Evolutionary conservation across 495 filamentous ascomycete genomes (phyloP).

Genomic region (Aspergillus affinis): DNA sequence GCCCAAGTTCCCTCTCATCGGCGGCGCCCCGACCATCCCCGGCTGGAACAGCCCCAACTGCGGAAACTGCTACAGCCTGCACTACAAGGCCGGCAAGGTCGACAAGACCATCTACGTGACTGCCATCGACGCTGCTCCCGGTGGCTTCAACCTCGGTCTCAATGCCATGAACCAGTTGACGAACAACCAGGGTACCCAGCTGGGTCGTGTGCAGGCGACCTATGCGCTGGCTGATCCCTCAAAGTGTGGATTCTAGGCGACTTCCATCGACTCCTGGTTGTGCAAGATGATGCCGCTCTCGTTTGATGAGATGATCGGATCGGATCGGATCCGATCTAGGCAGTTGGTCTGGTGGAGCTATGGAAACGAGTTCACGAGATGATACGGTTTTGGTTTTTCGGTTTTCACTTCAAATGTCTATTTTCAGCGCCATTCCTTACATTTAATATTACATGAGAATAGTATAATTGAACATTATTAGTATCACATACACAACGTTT

Average conservation of each 20-base stretch:
- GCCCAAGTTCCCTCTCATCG: constrained; percentile 58
- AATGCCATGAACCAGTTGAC: constrained; percentile 68
- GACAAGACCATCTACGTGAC: constrained; percentile 62
- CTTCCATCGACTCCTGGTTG: no score
- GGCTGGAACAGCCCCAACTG: constrained; percentile 62
- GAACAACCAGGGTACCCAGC: constrained; percentile 45
- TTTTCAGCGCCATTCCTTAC: neutral
- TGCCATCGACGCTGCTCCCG: constrained; percentile 61
- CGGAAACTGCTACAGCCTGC: constrained; percentile 68
- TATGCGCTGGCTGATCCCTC: constrained; percentile 42
- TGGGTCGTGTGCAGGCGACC: constrained; percentile 57
- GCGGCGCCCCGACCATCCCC: constrained; percentile 57
- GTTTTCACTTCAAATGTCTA: neutral
- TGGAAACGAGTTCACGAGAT: neutral
- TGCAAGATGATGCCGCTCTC: no score
- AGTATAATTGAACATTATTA: constrained; percentile 7
- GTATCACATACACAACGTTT: neutral
- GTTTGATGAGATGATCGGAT: neutral
- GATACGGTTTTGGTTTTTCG: neutral
- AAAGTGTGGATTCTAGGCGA: constrained; percentile 43
- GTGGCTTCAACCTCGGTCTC: constrained; percentile 65
- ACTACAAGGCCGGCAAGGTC: constrained; percentile 40
- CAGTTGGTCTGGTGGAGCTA: neutral
- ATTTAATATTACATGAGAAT: constrained; percentile 2
- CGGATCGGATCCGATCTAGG: neutral